Evolutionary conservation across 2,329 filamentous ascomycete genomes (phyloP).

Genomic region (Paecilomyces sp.): DNA sequence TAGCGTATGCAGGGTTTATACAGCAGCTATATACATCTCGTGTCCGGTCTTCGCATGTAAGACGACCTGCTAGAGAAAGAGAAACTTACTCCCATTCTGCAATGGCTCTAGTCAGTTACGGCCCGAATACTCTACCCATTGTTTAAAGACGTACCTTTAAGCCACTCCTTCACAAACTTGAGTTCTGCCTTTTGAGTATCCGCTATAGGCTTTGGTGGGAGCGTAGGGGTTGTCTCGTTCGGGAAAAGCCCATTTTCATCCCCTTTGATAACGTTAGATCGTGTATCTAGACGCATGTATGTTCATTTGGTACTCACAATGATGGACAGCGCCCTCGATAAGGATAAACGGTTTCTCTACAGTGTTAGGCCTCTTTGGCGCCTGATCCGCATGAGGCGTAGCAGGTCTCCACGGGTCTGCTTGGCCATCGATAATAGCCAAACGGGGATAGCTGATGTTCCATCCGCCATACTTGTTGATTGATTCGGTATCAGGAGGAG

Average conservation of each 20-base stretch:
- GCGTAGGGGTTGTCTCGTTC: conserved; percentile 42
- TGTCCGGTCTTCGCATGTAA: too few relatives aligned
- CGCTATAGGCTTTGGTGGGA: conserved; percentile 42
- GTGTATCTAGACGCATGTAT: background rate
- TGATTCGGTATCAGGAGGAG: conserved; percentile 53
- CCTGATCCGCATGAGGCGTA: conserved; percentile 60
- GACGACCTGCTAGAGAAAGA: too few relatives aligned
- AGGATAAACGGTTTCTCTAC: conserved; percentile 63
- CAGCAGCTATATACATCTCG: too few relatives aligned
- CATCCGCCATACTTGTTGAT: conserved; percentile 75
- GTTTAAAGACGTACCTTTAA: too few relatives aligned
- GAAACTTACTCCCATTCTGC: background rate
- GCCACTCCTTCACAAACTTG: conserved; percentile 44
- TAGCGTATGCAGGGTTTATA: too few relatives aligned
- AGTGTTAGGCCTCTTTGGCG: conserved; percentile 52
- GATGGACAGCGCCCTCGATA: conserved; percentile 37
- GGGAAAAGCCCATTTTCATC: conserved; percentile 45
- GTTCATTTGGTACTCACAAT: conserved; percentile 5
- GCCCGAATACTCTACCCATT: too few relatives aligned
- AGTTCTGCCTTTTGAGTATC: conserved; percentile 40
- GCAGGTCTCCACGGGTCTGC: conserved; percentile 74
- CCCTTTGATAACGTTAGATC: conserved; percentile 17
- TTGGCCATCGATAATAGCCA: conserved; percentile 71
- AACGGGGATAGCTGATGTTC: conserved; percentile 63
- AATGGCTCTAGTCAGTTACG: background rate